Conservation (phyloP, 2,329 filamentous ascomycete species). For the Clonostachys rosea region DNA sequence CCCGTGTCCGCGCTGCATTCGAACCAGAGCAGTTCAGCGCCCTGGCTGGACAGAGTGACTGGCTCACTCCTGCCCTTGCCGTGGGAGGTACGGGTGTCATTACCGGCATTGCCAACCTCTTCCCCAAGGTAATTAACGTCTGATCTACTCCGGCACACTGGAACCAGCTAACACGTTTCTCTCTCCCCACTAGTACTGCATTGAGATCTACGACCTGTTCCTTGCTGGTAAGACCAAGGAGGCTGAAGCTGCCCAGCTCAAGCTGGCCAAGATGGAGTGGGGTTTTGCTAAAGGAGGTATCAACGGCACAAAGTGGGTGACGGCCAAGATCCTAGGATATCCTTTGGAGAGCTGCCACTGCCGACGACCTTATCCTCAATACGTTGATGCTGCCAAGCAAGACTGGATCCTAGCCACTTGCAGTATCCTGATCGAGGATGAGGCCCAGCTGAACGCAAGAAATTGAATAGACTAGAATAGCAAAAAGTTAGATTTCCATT, state of each 20-base stretch:
- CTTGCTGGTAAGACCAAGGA: slow-evolving; percentile 37
- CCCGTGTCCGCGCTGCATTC: slow-evolving; percentile 49
- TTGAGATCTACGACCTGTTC: slow-evolving; percentile 43
- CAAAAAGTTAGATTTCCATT: no score
- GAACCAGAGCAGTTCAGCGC: slow-evolving; percentile 52
- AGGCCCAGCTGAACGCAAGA: background rate
- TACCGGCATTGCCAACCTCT: slow-evolving; percentile 59
- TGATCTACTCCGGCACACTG: background rate
- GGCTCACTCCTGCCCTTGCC: slow-evolving; percentile 56
- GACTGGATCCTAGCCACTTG: slow-evolving; percentile 18
- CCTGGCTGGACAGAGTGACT: slow-evolving; percentile 71
- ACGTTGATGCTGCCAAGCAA: slow-evolving; percentile 23
- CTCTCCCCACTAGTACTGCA: slow-evolving; percentile 21
- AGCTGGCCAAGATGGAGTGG: slow-evolving; percentile 47
- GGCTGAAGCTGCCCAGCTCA: slow-evolving; percentile 42
- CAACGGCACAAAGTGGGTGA: slow-evolving; percentile 57
- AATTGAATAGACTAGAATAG: no score
- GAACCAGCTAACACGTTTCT: background rate
- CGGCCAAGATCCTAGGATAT: slow-evolving; percentile 48
- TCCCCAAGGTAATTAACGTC: slow-evolving; percentile 44
- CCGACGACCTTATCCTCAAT: slow-evolving; percentile 48
- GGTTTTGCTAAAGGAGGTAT: slow-evolving; percentile 55
- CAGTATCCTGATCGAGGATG: slow-evolving; percentile 5
- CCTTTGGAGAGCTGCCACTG: slow-evolving; percentile 44
- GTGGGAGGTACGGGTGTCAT: slow-evolving; percentile 57